Evolutionary conservation across 352 stramenopile species (phyloP).

Genomic region (Phytopythium sindhum): DNA sequence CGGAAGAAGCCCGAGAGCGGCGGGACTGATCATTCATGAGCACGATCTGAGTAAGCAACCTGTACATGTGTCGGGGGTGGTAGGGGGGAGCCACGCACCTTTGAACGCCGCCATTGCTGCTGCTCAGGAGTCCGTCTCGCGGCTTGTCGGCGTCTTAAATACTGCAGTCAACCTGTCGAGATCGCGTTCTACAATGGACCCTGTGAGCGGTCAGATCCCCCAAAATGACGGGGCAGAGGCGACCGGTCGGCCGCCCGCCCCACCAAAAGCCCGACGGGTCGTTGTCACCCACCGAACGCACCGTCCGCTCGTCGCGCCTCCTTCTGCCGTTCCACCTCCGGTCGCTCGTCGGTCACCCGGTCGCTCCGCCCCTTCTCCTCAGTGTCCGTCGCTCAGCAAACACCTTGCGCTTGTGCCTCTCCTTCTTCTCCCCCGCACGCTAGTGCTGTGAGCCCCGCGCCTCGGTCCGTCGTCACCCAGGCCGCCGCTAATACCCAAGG

Average conservation of each 20-base stretch:
- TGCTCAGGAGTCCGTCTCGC: neutral
- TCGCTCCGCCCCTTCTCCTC: neutral
- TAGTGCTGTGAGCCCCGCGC: neutral
- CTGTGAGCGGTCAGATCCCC: no score
- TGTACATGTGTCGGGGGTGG: no score
- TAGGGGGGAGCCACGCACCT: slow-evolving; percentile 23
- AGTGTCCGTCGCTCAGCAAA: neutral
- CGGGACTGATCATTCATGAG: slow-evolving; percentile 35
- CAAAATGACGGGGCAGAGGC: neutral
- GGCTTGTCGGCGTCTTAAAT: no score
- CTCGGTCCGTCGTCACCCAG: neutral
- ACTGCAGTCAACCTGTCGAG: no score
- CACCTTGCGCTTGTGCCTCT: neutral
- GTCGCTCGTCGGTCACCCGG: neutral
- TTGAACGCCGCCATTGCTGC: slow-evolving; percentile 64
- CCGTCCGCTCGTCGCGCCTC: neutral
- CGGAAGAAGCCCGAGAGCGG: slow-evolving; percentile 87
- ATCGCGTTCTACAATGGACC: no score
- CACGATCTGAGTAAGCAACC: slow-evolving; percentile 5
- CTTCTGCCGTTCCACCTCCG: neutral
- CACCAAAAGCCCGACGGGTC: neutral
- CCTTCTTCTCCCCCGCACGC: neutral
- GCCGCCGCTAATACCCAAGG: neutral
- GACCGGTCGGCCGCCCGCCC: neutral
- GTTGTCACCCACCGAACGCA: neutral